Base-by-base conservation (phyloP, 306 rosid genomes). In the Ochetophila trinervis region DNA sequence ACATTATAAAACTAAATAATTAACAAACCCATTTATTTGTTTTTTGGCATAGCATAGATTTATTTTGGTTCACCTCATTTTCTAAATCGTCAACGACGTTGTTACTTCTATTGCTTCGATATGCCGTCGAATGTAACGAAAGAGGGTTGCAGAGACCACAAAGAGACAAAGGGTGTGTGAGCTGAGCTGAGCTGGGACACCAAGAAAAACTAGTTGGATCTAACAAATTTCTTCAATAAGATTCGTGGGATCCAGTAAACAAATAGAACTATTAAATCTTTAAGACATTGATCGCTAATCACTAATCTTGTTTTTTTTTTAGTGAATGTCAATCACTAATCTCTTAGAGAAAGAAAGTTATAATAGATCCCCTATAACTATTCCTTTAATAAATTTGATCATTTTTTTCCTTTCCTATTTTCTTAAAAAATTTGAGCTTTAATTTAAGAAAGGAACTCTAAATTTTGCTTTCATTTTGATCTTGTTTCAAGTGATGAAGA, bases 41-140 rank as follows among this genome's bases (percentile, higher is more conserved):
- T 60, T n/a, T 7, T 17, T 68, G 24, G 35, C 57, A 45, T 59
- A 68, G 75, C 75, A 27, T 14, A 10, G 34, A 20, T 27, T 48
- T 61, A 54, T 57, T 51, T 56, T 58, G 17, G 23, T 59, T 76
- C 77, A 80, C 79, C 81, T 82, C 74, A 47, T 74, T 60, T n/a
- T 60, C 62, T 60, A 60, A 64, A 53, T 23, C 30, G 9, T 64
- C 49, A 10, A 34, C n/a, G 10, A 62, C 59, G 42, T 44, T 62
- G 40, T 48, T 24, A 17, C 24, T 12, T 60, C 35, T 47, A 32
- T 60, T 67, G 70, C 52, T 74, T 69, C 20, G 34, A 63, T 75
- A 53, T 57, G 63, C 65, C 22, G 51, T 34, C 71, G 57, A 60
- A 21, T 65, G 60, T n/a, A 36, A 15, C 11, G n/a, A 45, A 53